Evolutionary conservation across 345 rosid genomes (phyloP), one percentile per base, ranked within the genome.

Genomic region (Bruguiera gymnorhiza): DNA sequence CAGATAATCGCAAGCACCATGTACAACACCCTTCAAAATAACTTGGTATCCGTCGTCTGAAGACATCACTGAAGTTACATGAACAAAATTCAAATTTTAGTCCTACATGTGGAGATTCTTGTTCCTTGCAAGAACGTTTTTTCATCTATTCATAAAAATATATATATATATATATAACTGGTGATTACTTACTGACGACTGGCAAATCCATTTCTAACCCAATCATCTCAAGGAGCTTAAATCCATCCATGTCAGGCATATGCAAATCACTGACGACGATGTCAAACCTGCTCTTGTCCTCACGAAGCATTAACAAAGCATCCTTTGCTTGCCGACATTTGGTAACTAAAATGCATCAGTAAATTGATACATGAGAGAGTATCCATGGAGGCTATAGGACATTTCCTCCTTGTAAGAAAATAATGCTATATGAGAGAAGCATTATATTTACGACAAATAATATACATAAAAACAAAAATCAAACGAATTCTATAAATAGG

Each of bases 171-270:
- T 6, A 1, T 34, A 2, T 5, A 24, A 27, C 31, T 6, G 60
- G 10, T 52, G 9, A 29, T 23, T 19, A 71, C 78, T 78, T 69
- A 78, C 84, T 57, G n/a, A 81, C 77, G 29, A 78, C 63, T 3
- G 80, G 82, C 52, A 81, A 37, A 61, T 69, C 77, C 67, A 72
- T 61, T 30, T 69, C 73, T 2, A 62, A 19, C 2, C 29, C 70
- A 23, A 68, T 55, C 27, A 72, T 65, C 59, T 78, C 64, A 15
- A 78, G 75, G 13, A 78, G 75, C 65, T 69, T 21, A 39, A 81
- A 52, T 39, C 84, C 84, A 58, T 81, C 73, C 46, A 81, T 71
- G 23, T 62, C 81, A 23, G 82, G 82, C 79, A 78, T 75, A 59
- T 75, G 75, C 58, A 72, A 15, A 60, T 75, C 79, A 30, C 57